These are phyloP conservation scores for Wallemia hederae DNA, from an alignment of 1,284 basidiomycete genomes.

Conservation along the genomic window DNA sequence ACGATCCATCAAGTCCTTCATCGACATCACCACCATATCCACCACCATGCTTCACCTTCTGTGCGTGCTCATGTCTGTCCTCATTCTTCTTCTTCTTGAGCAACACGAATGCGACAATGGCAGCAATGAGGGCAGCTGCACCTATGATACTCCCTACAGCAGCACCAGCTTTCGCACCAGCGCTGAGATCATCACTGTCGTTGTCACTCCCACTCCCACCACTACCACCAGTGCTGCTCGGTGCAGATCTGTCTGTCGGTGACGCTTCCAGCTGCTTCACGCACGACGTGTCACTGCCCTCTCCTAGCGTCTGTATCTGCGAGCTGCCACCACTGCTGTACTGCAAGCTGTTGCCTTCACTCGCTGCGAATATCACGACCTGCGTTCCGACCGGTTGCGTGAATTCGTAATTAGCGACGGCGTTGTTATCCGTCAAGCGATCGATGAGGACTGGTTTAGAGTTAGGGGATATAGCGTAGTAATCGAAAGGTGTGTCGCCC, in stretches of 20 bases:
- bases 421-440: neutral
- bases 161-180: neutral
- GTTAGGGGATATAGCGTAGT: neutral
- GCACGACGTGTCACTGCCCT: neutral
- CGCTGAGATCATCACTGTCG: neutral
- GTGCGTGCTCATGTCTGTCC: neutral
- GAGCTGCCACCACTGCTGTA: neutral
- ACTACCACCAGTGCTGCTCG: neutral
- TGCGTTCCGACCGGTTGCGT: neutral
- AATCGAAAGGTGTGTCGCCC: neutral
- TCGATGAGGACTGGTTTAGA: neutral
- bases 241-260: neutral
- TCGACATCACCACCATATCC: neutral
- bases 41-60: neutral
- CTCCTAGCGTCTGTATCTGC: neutral
- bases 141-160: neutral
- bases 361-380: neutral
- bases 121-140: neutral
- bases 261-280: neutral
- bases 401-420: neutral
- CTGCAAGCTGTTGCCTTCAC: neutral
- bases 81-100: neutral
- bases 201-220: neutral
- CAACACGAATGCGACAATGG: neutral
- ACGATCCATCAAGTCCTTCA: neutral